Evolutionary conservation across 495 filamentous ascomycete genomes (phyloP).

Genomic region (Neohortaea acidophila): DNA sequence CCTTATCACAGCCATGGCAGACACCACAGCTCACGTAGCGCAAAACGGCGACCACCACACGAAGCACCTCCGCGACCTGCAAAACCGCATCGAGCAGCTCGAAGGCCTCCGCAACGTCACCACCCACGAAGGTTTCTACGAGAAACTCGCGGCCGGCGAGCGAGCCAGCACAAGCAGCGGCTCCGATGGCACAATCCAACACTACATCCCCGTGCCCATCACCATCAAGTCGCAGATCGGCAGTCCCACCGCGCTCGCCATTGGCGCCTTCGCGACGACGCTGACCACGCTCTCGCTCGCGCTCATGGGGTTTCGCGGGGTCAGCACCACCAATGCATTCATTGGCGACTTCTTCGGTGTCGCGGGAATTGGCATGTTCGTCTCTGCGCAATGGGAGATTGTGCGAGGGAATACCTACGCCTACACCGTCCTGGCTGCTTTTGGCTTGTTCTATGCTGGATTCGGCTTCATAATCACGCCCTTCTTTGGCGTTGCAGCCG

Average conservation of each 20-base stretch:
- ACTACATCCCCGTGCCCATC: conserved; percentile 21
- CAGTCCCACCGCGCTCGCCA: conserved; percentile 28
- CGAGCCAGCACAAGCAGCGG: conserved; percentile 8
- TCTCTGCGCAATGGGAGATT: conserved; percentile 39
- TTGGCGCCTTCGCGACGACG: conserved; percentile 38
- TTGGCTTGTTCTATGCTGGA: conserved; percentile 34
- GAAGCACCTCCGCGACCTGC: no score
- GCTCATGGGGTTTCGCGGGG: conserved; percentile 36
- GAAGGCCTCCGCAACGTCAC: conserved; percentile 17
- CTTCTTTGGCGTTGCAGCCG: conserved; percentile 28
- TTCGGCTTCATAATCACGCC: conserved; percentile 19
- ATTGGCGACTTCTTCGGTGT: conserved; percentile 39
- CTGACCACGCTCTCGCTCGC: conserved; percentile 34
- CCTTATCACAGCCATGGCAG: no score
- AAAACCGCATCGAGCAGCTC: conserved; percentile 21
- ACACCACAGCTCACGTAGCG: no score
- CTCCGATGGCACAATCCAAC: conserved; percentile 6
- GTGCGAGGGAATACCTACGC: conserved; percentile 35
- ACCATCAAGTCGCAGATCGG: conserved; percentile 23
- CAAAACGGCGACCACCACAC: no score
- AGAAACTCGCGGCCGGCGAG: conserved; percentile 12
- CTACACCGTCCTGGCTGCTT: conserved; percentile 37
- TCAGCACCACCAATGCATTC: conserved; percentile 33
- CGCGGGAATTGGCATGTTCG: conserved; percentile 32
- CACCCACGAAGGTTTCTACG: conserved; percentile 13